These are phyloP conservation scores for Aspergillus sp. DNA, from an alignment of 2,329 filamentous ascomycete genomes.

Conservation along the genomic window DNA sequence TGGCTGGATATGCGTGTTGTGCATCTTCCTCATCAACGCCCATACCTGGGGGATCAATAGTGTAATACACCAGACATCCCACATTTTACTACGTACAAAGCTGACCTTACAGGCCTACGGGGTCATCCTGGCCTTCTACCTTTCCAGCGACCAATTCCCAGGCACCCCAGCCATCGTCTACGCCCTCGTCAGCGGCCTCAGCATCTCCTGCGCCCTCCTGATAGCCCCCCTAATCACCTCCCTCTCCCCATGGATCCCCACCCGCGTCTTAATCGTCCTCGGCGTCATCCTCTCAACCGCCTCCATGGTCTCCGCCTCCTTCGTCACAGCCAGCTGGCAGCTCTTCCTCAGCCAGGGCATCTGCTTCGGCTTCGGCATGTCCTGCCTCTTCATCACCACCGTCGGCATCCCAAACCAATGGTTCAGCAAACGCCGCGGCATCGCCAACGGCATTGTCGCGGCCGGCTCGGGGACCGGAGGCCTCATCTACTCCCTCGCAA, in stretches of 20 bases:
- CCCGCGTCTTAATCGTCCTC: too few species aligned
- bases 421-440: constrained; percentile 39
- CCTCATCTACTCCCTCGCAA: too few species aligned
- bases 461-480: too few species aligned
- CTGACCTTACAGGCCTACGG: too few species aligned
- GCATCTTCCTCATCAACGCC: constrained; percentile 28
- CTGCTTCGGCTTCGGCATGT: constrained; percentile 41
- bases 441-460: constrained; percentile 40
- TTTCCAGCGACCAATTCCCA: not conserved
- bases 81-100: too few species aligned
- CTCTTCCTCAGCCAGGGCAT: constrained; percentile 44
- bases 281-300: constrained; percentile 9
- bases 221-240: not conserved
- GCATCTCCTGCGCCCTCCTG: constrained; percentile 4
- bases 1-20: constrained; percentile 31
- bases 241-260: too few species aligned
- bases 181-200: constrained; percentile 7
- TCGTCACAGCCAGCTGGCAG: constrained; percentile 39
- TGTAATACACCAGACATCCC: too few species aligned
- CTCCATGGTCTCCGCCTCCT: constrained; percentile 40
- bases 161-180: not conserved
- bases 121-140: too few species aligned
- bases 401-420: constrained; percentile 42
- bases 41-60: constrained; percentile 32
- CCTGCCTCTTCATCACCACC: constrained; percentile 41